A percentile compares a stretch with the other conserved stretches of the same genome.
Conservation (phyloP, 2,329 filamentous ascomycete species). For the Colletotrichum abscissum region DNA sequence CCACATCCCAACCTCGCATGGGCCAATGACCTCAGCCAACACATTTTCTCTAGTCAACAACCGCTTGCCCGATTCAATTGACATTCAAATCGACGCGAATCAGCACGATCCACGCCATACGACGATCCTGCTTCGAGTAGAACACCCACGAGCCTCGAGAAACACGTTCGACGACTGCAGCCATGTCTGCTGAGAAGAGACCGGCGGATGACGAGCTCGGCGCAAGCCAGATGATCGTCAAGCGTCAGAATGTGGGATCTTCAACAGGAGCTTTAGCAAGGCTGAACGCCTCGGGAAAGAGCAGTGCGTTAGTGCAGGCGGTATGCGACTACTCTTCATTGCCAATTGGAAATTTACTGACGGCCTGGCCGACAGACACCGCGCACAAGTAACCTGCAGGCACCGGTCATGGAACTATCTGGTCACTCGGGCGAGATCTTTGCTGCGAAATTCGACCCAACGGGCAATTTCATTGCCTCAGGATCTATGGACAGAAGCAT, state of each 20-base stretch:
- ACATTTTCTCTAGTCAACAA: constrained; percentile 7
- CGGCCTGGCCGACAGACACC: constrained; percentile 67
- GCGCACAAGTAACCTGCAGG: constrained; percentile 84
- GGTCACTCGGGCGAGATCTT: constrained; percentile 91
- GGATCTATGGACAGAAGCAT: constrained; percentile 96
- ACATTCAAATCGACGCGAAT: neutral
- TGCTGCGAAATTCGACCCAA: constrained; percentile 87
- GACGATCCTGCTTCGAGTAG: neutral
- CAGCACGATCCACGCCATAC: neutral
- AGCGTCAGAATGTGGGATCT: constrained; percentile 80
- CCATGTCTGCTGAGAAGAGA: constrained; percentile 94
- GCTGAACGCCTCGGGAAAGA: constrained; percentile 60
- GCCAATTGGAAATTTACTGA: neutral
- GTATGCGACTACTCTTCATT: constrained; percentile 45
- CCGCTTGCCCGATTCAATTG: neutral
- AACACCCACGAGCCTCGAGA: neutral
- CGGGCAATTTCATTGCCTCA: constrained; percentile 89
- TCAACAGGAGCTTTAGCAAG: constrained; percentile 61
- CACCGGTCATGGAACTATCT: constrained; percentile 93
- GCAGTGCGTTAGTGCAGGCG: constrained; percentile 60
- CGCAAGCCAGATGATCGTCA: constrained; percentile 84
- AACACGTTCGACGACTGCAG: constrained; percentile 21
- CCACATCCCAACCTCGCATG: neutral
- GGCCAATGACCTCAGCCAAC: constrained; percentile 9
- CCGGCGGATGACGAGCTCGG: constrained; percentile 87